Conservation (phyloP, 176 grass and related monocot genomes). For the Oryza brachyantha region DNA sequence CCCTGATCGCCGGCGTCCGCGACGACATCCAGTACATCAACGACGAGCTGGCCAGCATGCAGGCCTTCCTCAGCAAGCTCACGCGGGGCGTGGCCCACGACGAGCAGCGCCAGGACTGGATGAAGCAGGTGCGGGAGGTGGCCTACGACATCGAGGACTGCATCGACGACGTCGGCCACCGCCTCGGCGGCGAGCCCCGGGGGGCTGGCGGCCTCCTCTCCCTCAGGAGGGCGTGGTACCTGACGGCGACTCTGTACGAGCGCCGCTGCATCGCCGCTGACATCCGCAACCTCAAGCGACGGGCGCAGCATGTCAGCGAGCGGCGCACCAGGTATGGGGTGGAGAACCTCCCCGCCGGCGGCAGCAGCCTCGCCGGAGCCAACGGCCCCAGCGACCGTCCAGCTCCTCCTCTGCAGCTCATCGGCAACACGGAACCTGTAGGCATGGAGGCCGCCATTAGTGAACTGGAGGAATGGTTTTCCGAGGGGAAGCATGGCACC, state of each 20-base stretch:
- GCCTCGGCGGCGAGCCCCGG: neutral
- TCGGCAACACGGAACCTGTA: neutral
- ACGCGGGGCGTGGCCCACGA: neutral
- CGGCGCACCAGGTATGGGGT: neutral
- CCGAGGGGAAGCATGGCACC: neutral
- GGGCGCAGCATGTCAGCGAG: neutral
- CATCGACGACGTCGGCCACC: neutral
- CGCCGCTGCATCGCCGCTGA: neutral
- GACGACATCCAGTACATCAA: constrained; percentile 19
- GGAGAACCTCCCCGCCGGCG: neutral
- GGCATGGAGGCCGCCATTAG: neutral
- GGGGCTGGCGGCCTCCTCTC: neutral
- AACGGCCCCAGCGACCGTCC: neutral
- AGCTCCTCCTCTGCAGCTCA: neutral
- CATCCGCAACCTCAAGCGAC: neutral
- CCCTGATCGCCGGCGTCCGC: neutral
- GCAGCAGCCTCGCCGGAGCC: accelerated
- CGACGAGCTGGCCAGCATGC: constrained; percentile 23
- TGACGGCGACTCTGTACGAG: neutral
- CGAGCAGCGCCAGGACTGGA: constrained; percentile 4
- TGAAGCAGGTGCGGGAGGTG: neutral
- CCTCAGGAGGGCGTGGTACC: neutral
- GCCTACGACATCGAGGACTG: neutral
- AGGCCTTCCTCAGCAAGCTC: neutral
- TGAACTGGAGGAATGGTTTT: neutral